phyloP scores from a whole-genome alignment of 257 asterid species.

The Ocimum tenuiflorum region DNA sequence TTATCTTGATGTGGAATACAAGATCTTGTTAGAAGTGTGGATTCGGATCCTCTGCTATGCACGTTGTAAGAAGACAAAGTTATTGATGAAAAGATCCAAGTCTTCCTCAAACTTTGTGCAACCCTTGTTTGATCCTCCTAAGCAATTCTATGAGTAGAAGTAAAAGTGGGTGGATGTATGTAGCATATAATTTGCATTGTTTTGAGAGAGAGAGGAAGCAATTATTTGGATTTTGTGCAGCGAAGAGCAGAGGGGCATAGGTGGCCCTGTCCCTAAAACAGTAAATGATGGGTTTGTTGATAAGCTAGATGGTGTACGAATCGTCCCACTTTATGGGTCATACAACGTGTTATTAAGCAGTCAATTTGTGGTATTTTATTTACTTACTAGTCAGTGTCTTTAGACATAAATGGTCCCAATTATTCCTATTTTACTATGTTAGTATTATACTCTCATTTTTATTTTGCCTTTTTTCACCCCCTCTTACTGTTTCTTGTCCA shows the following conservation, averaged over 20 bases:
- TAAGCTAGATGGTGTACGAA: conserved; percentile 13
- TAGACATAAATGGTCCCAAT: conserved; percentile 29
- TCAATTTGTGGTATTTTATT: conserved; percentile 24
- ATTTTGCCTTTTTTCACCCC: no score
- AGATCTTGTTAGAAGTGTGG: no score
- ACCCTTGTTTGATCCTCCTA: conserved; percentile 11
- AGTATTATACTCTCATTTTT: no score
- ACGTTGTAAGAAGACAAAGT: no score
- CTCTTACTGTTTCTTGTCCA: no score
- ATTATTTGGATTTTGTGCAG: conserved; percentile 18
- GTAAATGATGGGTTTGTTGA: conserved; percentile 24
- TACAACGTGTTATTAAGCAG: conserved; percentile 14
- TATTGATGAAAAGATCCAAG: conserved; percentile 24
- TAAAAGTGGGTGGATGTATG: no score
- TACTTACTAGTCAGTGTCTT: conserved; percentile 12
- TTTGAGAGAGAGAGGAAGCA: conserved; percentile 1
- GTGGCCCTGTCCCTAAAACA: conserved; percentile 39
- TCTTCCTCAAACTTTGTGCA: conserved; percentile 4
- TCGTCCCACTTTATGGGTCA: conserved; percentile 20
- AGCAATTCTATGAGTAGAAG: no score
- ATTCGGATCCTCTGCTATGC: no score
- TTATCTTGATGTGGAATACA: no score
- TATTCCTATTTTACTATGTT: not conserved
- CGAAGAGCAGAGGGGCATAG: no score
- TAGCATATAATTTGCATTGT: no score